Conservation (phyloP, 2,329 filamentous ascomycete genomes). For the Zymoseptoria ardabiliae region DNA sequence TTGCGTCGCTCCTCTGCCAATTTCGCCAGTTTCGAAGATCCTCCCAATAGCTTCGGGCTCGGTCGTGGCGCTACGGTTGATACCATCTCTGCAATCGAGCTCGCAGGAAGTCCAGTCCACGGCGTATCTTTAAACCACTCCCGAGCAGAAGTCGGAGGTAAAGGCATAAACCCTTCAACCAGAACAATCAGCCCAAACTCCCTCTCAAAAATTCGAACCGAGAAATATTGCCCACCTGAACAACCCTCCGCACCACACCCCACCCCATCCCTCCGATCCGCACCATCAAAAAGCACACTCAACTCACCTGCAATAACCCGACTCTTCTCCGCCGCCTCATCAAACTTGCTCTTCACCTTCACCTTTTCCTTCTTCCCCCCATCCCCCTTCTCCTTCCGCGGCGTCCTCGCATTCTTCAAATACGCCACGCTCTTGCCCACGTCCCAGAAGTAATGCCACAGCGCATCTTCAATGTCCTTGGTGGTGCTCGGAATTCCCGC, state of each 20-base stretch:
- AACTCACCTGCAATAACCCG: conserved; percentile 42
- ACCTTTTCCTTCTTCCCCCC: conserved; percentile 33
- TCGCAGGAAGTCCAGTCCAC: conserved; percentile 67
- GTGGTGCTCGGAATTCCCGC: conserved; percentile 46
- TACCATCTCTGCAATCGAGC: conserved; percentile 58
- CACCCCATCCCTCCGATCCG: not conserved
- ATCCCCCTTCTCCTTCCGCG: conserved; percentile 24
- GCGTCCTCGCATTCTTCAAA: conserved; percentile 46
- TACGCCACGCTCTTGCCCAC: conserved; percentile 77
- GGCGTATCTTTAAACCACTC: conserved; percentile 77
- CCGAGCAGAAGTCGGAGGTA: conserved; percentile 35
- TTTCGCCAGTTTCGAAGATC: conserved; percentile 82
- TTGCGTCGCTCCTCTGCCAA: conserved; percentile 80
- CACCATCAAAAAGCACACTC: conserved; percentile 1
- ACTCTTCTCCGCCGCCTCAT: conserved; percentile 33
- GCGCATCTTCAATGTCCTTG: conserved; percentile 73
- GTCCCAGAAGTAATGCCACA: conserved; percentile 97
- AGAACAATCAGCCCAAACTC: conserved; percentile 21
- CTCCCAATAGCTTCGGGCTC: conserved; percentile 68
- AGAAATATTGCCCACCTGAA: conserved; percentile 1
- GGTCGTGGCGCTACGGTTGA: conserved; percentile 46
- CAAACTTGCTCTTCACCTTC: too few species aligned
- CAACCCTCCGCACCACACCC: not conserved
- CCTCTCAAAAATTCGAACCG: not conserved
- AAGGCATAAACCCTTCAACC: conserved; percentile 6